phyloP scores from a whole-genome alignment of 176 grass and related monocot genomes.

The Avena insularis region DNA sequence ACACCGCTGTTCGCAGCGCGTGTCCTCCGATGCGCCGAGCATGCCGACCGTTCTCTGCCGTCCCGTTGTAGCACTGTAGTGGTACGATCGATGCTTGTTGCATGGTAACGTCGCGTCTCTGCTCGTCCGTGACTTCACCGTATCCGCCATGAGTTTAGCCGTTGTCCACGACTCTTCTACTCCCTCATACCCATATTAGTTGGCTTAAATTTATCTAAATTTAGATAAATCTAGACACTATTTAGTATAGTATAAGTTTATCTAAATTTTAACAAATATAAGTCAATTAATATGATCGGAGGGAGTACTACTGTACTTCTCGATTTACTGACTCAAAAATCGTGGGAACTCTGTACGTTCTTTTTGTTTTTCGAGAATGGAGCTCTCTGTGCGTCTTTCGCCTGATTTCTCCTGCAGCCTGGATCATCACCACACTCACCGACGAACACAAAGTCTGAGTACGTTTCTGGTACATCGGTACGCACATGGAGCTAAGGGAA shows the following conservation, averaged over 20 bases:
- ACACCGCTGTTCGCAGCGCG: conserved; percentile 47
- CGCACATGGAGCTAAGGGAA: neutral
- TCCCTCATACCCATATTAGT: too few relatives aligned
- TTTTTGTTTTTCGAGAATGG: neutral
- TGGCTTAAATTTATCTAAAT: too few relatives aligned
- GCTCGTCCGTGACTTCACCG: conserved; percentile 35
- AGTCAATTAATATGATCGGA: too few relatives aligned
- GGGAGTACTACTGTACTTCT: too few relatives aligned
- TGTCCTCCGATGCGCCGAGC: conserved; percentile 45
- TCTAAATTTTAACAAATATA: too few relatives aligned
- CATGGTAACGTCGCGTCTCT: neutral
- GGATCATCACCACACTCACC: neutral
- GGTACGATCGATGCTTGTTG: too few relatives aligned
- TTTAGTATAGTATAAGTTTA: too few relatives aligned
- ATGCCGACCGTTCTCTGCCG: conserved; percentile 32
- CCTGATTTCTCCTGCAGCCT: neutral
- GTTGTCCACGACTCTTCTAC: neutral
- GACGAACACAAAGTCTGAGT: neutral
- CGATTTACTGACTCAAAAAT: neutral
- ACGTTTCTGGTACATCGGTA: neutral
- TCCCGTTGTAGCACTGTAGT: neutral
- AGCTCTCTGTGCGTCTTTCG: neutral
- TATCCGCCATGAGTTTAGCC: neutral
- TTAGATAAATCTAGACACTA: too few relatives aligned
- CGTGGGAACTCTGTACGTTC: neutral